These are phyloP conservation scores for Perilla frutescens DNA, from an alignment of 257 asterid species.

Conservation along the genomic window DNA sequence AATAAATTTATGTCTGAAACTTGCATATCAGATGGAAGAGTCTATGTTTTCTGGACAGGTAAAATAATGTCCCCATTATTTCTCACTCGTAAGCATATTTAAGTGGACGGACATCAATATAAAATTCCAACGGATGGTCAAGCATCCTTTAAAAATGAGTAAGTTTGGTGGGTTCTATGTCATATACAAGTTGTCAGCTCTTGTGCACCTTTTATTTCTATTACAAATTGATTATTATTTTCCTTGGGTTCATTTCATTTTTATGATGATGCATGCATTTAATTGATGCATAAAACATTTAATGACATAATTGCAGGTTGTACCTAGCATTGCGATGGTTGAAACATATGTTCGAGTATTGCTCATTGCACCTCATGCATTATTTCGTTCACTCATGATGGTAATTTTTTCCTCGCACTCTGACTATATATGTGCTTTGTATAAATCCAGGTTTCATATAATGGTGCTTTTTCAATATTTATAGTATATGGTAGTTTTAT, in stretches of 20 bases:
- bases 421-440: conserved; percentile 20
- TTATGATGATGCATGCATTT: conserved; percentile 6
- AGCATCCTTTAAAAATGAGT: conserved; percentile 5
- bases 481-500: conserved; percentile 8
- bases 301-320: conserved; percentile 53
- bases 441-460: conserved; percentile 13
- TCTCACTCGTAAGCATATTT: conserved; percentile 28
- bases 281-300: background rate
- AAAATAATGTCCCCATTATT: conserved; percentile 26
- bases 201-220: conserved; percentile 19
- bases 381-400: conserved; percentile 83
- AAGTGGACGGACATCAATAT: conserved; percentile 29
- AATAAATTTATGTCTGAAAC: conserved; percentile 82
- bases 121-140: background rate
- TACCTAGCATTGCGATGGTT: conserved; percentile 96
- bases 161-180: conserved; percentile 18
- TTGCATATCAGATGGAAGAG: conserved; percentile 88
- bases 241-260: conserved; percentile 9
- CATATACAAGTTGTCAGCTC: background rate
- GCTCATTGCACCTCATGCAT: conserved; percentile 88
- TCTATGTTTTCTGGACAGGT: conserved; percentile 98
- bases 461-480: conserved; percentile 27
- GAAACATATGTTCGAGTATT: conserved; percentile 94
- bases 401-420: conserved; percentile 46
- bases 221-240: conserved; percentile 23